Evolutionary conservation across 441 rosid genomes (phyloP), one percentile per base, ranked within the genome.

Genomic region (Gossypium gossypioides): DNA sequence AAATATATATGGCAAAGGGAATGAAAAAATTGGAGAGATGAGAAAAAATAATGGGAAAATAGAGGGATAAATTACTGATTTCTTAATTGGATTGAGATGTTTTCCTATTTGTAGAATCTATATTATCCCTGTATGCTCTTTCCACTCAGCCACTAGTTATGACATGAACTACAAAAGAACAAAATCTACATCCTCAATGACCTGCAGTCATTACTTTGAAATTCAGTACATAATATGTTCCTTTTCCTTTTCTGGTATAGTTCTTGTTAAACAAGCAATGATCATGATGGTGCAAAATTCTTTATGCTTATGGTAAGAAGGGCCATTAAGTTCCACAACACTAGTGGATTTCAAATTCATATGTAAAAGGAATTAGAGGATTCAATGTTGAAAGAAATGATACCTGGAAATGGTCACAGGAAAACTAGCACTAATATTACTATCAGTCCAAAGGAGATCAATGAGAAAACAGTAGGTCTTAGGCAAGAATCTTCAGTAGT

Each of bases 141-240:
- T 65, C 55, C 55, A 44, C 65, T 32, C 18, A 21, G 54, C 52
- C 24, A 61, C 48, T 16, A 8, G 13, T 61, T 32, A 8, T 2
- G 18, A 65, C 13, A 16, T 44, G 21, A 22, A 65, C 34, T 22
- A 22, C 32, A 12, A 24, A 65, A 65, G 15, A 44, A 65, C 19
- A 65, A 44, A 65, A 44, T 65, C 69, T 44, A 19, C 9, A 44
- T 65, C 55, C 21, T 65, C 24, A 44, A 65, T 65, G 55, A 52
- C 55, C 34, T 65, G 24, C 34, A 44, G 32, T 10, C 55, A 22
- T 65, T 44, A 44, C 55, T 65, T 44, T 7, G 2, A 13, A 44
- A 54, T 65, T 65, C 21, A 44, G 4, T 44, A n/a, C 21, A 13
- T 25, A 22, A 1, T 46, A 46, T 46, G 21, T 5, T 46, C 16